A percentile compares a stretch with the other conserved stretches of the same genome.
Conservation (phyloP, 495 filamentous ascomycete genomes). For the Xanthoparmelia taractica region DNA sequence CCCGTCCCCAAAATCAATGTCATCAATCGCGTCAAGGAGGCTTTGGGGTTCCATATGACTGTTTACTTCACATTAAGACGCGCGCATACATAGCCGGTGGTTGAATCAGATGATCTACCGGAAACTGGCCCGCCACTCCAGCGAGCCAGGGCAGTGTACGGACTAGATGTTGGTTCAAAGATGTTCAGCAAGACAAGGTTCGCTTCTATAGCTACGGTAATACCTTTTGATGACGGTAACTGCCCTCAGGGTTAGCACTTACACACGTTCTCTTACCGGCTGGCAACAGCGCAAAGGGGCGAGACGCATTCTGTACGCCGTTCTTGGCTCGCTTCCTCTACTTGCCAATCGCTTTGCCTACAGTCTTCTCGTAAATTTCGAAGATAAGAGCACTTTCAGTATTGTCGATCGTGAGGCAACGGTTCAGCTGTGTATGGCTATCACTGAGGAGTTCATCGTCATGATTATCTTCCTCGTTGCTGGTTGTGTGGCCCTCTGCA, state of each 20-base stretch:
- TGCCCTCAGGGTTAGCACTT: too few species aligned
- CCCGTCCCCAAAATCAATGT: not conserved
- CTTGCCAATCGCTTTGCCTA: slow-evolving; percentile 19
- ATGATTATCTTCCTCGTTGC: slow-evolving; percentile 6
- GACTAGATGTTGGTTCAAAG: too few species aligned
- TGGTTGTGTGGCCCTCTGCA: not conserved
- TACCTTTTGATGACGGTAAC: too few species aligned
- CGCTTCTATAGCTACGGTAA: too few species aligned
- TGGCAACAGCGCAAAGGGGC: slow-evolving; percentile 12
- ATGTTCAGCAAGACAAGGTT: slow-evolving; percentile 4
- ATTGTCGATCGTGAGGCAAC: slow-evolving; percentile 11
- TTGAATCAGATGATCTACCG: too few species aligned
- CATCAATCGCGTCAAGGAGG: not conserved
- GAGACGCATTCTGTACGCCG: slow-evolving; percentile 13
- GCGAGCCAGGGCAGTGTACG: too few species aligned
- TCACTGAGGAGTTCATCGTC: slow-evolving; percentile 18
- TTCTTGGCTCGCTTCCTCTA: slow-evolving; percentile 17
- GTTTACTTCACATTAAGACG: not conserved
- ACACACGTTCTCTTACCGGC: too few species aligned
- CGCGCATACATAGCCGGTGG: too few species aligned
- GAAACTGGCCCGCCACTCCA: too few species aligned
- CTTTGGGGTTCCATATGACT: too few species aligned
- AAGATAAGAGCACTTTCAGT: slow-evolving; percentile 7
- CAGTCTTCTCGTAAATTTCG: slow-evolving; percentile 15
- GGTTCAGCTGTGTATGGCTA: slow-evolving; percentile 15